phyloP scores from a whole-genome alignment of 2,329 filamentous ascomycete genomes.

The Parastagonospora avenae region DNA sequence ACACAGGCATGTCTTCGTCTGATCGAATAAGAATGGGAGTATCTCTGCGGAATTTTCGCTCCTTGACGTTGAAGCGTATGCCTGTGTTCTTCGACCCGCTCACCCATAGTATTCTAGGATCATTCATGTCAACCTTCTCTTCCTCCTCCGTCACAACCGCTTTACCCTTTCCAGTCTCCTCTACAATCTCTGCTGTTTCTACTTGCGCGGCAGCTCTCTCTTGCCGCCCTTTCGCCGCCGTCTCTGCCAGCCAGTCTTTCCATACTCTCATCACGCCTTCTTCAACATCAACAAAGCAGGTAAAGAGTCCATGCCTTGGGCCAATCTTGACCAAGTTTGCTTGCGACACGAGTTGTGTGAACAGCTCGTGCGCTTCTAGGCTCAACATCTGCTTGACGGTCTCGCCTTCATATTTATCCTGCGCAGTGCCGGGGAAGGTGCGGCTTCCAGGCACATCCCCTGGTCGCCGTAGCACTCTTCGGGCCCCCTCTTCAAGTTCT shows the following conservation, averaged over 20 bases:
- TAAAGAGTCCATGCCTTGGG: slow-evolving; percentile 64
- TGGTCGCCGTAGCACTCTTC: slow-evolving; percentile 48
- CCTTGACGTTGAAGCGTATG: slow-evolving; percentile 67
- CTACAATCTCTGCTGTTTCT: slow-evolving; percentile 36
- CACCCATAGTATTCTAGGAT: slow-evolving; percentile 67
- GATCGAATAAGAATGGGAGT: slow-evolving; percentile 61
- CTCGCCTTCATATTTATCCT: slow-evolving; percentile 44
- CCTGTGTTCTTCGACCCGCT: slow-evolving; percentile 68
- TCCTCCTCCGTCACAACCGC: slow-evolving; percentile 17
- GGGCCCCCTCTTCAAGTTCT: slow-evolving; percentile 52
- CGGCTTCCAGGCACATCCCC: slow-evolving; percentile 56
- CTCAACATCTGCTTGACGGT: slow-evolving; percentile 64
- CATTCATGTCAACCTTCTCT: slow-evolving; percentile 13
- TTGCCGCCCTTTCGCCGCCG: slow-evolving; percentile 30
- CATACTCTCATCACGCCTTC: slow-evolving; percentile 74
- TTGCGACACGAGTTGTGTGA: slow-evolving; percentile 73
- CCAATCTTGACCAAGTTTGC: slow-evolving; percentile 72
- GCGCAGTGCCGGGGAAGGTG: slow-evolving; percentile 39
- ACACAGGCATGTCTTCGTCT: slow-evolving; percentile 70
- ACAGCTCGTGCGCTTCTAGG: slow-evolving; percentile 72
- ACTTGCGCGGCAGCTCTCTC: slow-evolving; percentile 7
- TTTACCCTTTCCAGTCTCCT: slow-evolving; percentile 30
- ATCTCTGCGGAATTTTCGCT: slow-evolving; percentile 53
- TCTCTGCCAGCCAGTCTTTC: slow-evolving; percentile 70
- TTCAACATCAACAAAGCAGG: slow-evolving; percentile 68